phyloP scores from a whole-genome alignment of 805 yeast species.

The Spathaspora hagerdaliae region DNA sequence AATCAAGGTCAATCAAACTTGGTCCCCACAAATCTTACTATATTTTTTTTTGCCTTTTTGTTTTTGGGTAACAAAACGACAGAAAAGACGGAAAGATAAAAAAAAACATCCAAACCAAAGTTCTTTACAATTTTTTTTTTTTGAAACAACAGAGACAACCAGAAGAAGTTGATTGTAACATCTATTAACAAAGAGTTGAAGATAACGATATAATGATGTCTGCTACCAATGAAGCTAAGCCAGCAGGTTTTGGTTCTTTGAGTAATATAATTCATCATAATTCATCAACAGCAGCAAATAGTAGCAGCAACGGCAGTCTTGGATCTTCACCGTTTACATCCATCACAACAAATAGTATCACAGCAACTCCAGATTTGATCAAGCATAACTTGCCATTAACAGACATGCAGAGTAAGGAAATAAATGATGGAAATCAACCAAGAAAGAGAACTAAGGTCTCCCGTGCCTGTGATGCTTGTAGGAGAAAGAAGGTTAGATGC shows the following conservation, averaged over 20 bases:
- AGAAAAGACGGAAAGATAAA: no score
- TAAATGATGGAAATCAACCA: neutral
- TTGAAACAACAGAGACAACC: no score
- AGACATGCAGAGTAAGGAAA: no score
- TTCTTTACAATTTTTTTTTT: no score
- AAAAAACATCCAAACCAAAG: no score
- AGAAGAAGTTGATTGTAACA: no score
- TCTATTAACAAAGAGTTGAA: no score
- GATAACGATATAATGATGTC: neutral
- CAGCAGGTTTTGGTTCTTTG: neutral
- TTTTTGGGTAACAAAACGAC: no score
- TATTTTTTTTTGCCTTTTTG: no score
- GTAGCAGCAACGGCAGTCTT: neutral
- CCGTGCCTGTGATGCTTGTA: constrained; percentile 77
- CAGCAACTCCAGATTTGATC: constrained; percentile 14
- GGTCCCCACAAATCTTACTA: no score
- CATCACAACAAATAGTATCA: neutral
- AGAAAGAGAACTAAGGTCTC: constrained; percentile 71
- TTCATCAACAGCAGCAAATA: neutral
- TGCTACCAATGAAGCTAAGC: neutral
- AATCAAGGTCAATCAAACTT: no score
- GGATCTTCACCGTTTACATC: neutral
- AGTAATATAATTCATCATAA: neutral
- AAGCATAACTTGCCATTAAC: no score
- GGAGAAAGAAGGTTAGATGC: constrained; percentile 69